These are phyloP conservation scores for Daphne laureola DNA, from an alignment of 441 rosid genomes.

Conservation along the genomic window DNA sequence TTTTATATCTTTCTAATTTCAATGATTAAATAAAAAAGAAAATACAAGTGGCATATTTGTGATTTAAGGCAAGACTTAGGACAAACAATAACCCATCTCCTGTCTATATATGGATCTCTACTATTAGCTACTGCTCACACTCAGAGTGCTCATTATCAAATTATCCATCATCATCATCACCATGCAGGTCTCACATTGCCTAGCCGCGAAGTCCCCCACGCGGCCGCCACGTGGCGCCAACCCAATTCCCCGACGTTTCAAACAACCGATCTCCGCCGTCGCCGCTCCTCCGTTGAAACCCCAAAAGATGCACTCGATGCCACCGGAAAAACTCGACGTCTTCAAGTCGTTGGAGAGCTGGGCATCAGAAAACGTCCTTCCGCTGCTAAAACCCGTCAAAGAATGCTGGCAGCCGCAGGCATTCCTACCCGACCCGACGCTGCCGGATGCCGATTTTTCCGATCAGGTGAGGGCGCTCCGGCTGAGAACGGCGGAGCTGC, in stretches of 20 bases:
- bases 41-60: constrained; percentile 1
- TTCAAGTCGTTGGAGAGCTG: constrained; percentile 49
- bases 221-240: constrained; percentile 11
- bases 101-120: constrained; percentile 1
- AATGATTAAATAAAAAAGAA: not conserved
- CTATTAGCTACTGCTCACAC: no score
- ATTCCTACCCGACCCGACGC: constrained; percentile 44
- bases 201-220: constrained; percentile 9
- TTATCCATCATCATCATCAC: constrained; percentile 3
- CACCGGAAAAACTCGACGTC: constrained; percentile 37
- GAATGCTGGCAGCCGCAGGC: constrained; percentile 61
- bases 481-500: constrained; percentile 36
- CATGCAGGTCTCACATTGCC: constrained; percentile 23
- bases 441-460: constrained; percentile 28
- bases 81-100: not conserved
- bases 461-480: constrained; percentile 42
- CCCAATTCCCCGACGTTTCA: not conserved
- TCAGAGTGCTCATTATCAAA: no score
- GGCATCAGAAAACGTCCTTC: constrained; percentile 36
- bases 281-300: constrained; percentile 22
- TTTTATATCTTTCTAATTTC: no score
- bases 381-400: constrained; percentile 52
- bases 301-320: constrained; percentile 39
- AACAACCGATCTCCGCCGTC: constrained; percentile 19
- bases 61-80: constrained; percentile 1